A percentile compares a stretch with the other conserved stretches of the same genome.
These are phyloP conservation scores for Massariosphaeria phaeospora DNA, from an alignment of 495 filamentous ascomycete species.

Conservation along the genomic window DNA sequence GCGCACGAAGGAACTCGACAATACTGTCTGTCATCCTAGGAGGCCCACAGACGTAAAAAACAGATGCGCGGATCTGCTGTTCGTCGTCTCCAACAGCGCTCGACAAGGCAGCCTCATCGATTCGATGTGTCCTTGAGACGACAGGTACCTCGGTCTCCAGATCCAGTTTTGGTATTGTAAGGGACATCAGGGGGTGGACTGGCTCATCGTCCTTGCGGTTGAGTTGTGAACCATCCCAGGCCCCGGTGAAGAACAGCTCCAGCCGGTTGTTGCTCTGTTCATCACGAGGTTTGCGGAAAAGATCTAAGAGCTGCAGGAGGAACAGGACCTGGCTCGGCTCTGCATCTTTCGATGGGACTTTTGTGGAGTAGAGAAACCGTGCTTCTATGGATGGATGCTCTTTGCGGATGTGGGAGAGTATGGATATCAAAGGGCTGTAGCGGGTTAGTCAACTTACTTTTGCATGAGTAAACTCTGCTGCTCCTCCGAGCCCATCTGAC, in stretches of 20 bases:
- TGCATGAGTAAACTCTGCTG: no score
- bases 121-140: constrained; percentile 37
- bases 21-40: constrained; percentile 76
- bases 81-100: constrained; percentile 41
- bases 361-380: constrained; percentile 40
- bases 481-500: no score
- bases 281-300: constrained; percentile 3
- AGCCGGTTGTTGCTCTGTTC: constrained; percentile 1
- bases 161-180: background rate
- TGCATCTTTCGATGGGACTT: constrained; percentile 8
- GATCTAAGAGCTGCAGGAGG: constrained; percentile 34
- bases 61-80: constrained; percentile 47
- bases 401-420: constrained; percentile 37
- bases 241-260: constrained; percentile 31
- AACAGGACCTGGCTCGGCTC: constrained; percentile 33
- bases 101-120: constrained; percentile 14
- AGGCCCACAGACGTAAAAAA: constrained; percentile 76
- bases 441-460: no score
- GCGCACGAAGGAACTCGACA: constrained; percentile 49
- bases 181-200: background rate
- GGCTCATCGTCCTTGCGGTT: background rate
- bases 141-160: background rate
- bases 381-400: constrained; percentile 26
- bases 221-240: background rate
- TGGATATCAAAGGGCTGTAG: constrained; percentile 41